Conservation (phyloP, 2,329 filamentous ascomycete species). For the Diaporthe sp. region DNA sequence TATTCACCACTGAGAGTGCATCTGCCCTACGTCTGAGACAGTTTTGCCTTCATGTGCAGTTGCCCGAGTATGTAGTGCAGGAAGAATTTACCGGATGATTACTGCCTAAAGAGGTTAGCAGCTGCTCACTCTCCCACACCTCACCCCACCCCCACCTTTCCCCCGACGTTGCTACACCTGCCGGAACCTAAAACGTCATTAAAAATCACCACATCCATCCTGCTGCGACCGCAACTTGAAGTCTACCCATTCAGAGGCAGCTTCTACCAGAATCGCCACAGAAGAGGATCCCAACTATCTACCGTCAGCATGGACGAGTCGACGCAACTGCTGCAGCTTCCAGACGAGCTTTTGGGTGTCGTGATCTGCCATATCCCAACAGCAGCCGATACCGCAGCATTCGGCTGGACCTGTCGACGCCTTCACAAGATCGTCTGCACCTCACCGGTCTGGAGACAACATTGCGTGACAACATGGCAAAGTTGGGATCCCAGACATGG, state of each 20-base stretch:
- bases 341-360: slow-evolving; percentile 73
- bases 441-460: slow-evolving; percentile 72
- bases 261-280: neutral
- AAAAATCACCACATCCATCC: neutral
- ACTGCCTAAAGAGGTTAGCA: neutral
- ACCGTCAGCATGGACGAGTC: neutral
- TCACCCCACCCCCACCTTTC: neutral
- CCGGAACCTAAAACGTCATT: slow-evolving; percentile 2
- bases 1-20: neutral
- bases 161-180: neutral
- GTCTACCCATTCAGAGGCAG: no score
- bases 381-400: slow-evolving; percentile 50
- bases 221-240: neutral
- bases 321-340: slow-evolving; percentile 55
- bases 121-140: neutral
- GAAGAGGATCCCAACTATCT: neutral
- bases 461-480: slow-evolving; percentile 66
- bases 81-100: neutral
- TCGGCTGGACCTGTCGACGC: slow-evolving; percentile 65
- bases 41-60: neutral
- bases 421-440: slow-evolving; percentile 66
- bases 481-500: slow-evolving; percentile 68
- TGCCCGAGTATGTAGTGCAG: neutral
- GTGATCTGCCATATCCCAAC: slow-evolving; percentile 62
- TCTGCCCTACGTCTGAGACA: neutral